phyloP scores from a whole-genome alignment of 352 stramenopile species.

The Phytophthora pisi region DNA sequence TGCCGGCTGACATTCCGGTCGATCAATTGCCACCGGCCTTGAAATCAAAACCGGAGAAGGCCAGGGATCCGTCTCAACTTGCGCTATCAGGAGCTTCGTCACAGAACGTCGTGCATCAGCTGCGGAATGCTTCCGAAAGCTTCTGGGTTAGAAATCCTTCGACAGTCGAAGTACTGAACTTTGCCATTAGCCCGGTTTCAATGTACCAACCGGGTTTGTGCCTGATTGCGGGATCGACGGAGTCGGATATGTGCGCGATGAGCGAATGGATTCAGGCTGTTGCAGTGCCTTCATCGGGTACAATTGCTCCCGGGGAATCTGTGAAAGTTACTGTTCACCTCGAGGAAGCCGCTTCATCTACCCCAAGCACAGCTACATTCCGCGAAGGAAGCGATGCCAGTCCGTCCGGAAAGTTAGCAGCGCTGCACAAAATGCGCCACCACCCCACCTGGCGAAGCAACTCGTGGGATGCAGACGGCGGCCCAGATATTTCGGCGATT shows the following conservation, averaged over 20 bases:
- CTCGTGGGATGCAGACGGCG: slow-evolving; percentile 71
- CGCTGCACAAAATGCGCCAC: slow-evolving; percentile 79
- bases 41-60: slow-evolving; percentile 45
- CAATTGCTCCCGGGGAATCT: slow-evolving; percentile 71
- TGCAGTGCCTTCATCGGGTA: slow-evolving; percentile 69
- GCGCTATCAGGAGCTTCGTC: slow-evolving; percentile 26
- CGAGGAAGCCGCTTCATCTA: slow-evolving; percentile 56
- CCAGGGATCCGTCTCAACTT: slow-evolving; percentile 41
- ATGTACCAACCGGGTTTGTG: slow-evolving; percentile 74
- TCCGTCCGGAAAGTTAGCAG: slow-evolving; percentile 37
- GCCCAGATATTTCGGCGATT: slow-evolving; percentile 45
- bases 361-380: slow-evolving; percentile 27
- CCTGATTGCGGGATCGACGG: slow-evolving; percentile 59
- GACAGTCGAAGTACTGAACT: slow-evolving; percentile 67
- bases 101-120: slow-evolving; percentile 53
- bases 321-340: slow-evolving; percentile 82
- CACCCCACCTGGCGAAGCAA: slow-evolving; percentile 85
- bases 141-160: slow-evolving; percentile 88
- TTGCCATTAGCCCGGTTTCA: slow-evolving; percentile 66
- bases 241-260: slow-evolving; percentile 74
- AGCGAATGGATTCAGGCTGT: slow-evolving; percentile 81
- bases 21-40: slow-evolving; percentile 53
- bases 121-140: slow-evolving; percentile 72
- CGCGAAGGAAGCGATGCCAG: slow-evolving; percentile 39
- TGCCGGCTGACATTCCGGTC: slow-evolving; percentile 52